Percentiles rank a stretch among this genome's conserved stretches.
Evolutionary conservation across 2,329 filamentous ascomycete species (phyloP).

Genomic region (Cladophialophora exuberans): DNA sequence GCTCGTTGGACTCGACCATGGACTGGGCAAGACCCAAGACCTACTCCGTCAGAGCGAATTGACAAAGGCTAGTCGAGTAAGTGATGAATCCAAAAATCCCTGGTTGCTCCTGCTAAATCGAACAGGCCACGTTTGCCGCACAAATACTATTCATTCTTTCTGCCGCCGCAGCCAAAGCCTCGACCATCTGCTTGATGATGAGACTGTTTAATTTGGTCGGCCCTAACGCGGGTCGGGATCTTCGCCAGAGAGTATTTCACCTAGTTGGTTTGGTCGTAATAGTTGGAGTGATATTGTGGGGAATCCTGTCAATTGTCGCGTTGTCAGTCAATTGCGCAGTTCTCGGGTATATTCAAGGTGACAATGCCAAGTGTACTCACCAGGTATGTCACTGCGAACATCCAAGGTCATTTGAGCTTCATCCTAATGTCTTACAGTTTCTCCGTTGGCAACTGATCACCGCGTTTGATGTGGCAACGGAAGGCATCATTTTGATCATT

Average conservation of each 20-base stretch:
- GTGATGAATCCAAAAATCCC: no score
- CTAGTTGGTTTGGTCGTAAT: constrained; percentile 24
- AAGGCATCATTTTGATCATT: constrained; percentile 28
- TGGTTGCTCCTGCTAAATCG: background rate
- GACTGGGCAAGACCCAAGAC: constrained; percentile 31
- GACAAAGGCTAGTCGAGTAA: constrained; percentile 22
- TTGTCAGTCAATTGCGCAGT: constrained; percentile 28
- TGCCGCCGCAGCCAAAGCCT: constrained; percentile 36
- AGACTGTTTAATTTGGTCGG: constrained; percentile 34
- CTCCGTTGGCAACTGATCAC: constrained; percentile 44
- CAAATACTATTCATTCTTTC: constrained; percentile 36
- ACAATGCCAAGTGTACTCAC: constrained; percentile 17
- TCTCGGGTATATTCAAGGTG: constrained; percentile 16
- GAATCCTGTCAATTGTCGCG: constrained; percentile 31
- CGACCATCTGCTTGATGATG: constrained; percentile 36
- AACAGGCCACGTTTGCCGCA: constrained; percentile 18
- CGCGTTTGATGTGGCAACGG: constrained; percentile 43
- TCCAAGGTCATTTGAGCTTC: no score
- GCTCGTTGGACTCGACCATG: constrained; percentile 33
- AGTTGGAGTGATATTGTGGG: constrained; percentile 28
- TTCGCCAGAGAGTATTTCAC: constrained; percentile 31
- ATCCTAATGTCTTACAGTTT: constrained; percentile 18
- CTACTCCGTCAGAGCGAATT: constrained; percentile 22
- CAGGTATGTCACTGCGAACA: constrained; percentile 14
- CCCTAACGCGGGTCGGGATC: constrained; percentile 17